Evolutionary conservation across 306 rosid genomes (phyloP).

Genomic region (Castanea mollissima): DNA sequence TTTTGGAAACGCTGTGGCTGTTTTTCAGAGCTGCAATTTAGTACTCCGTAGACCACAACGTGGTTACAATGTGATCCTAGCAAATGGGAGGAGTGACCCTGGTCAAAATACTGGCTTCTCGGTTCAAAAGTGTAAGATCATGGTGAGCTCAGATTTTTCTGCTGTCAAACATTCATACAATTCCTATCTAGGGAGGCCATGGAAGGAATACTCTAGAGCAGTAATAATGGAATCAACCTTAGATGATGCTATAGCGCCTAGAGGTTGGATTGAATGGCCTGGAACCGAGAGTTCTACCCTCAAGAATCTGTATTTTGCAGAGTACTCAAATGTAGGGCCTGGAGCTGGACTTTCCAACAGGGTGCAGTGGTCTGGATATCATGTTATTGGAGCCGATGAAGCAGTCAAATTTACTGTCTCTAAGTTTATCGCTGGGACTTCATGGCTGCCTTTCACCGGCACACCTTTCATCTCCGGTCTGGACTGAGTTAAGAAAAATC

Average conservation of each 20-base stretch:
- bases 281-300: constrained; percentile 30
- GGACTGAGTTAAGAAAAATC: not conserved
- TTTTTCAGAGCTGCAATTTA: constrained; percentile 43
- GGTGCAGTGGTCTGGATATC: constrained; percentile 49
- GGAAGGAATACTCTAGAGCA: constrained; percentile 48
- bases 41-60: constrained; percentile 25
- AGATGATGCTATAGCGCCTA: constrained; percentile 22
- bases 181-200: constrained; percentile 48
- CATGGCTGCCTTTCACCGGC: constrained; percentile 50
- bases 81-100: constrained; percentile 42
- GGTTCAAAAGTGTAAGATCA: constrained; percentile 38
- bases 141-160: constrained; percentile 20
- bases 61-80: constrained; percentile 33
- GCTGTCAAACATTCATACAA: constrained; percentile 20
- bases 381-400: constrained; percentile 24
- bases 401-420: constrained; percentile 40
- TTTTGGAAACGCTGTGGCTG: constrained; percentile 51
- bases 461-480: constrained; percentile 41
- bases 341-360: constrained; percentile 35
- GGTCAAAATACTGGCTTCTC: constrained; percentile 56
- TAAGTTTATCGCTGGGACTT: constrained; percentile 37
- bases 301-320: constrained; percentile 38
- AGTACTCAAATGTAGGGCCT: constrained; percentile 37
- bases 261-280: constrained; percentile 51
- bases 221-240: constrained; percentile 41